Base-by-base conservation (phyloP, 495 filamentous ascomycete species). In the Xylaria sp. region DNA sequence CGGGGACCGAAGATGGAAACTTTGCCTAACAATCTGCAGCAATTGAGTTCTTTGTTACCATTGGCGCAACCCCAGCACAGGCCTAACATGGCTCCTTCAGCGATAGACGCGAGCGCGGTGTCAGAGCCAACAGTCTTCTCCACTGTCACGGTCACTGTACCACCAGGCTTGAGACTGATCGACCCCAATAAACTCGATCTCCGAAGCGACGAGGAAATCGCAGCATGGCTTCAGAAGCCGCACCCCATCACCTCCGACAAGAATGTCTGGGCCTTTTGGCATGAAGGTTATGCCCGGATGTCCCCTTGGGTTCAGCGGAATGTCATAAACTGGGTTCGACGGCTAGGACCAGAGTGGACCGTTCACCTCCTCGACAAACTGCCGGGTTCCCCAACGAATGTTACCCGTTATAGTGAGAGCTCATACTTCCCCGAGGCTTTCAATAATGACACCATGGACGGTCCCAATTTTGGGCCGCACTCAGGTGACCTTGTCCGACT, bases 241-340 rank as follows among this genome's bases (percentile, higher is more conserved):
- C 75, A 77, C 31, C 76, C 78, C 17, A 69, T 82, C 46, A 79
- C 75, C n/a, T 81, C 76, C 24, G 82, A 83, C 53, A 83, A 81
- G 72, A 85, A 85, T 69, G 71, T 85, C 43, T 85, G 82, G 82
- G 75, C 80, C 5, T 84, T 75, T 71, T 84, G 82, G 82, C 76
- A 83, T 68, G 65, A 74, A 3, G 82, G 82, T 0, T 76, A 80
- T 43, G 35, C 37, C 15, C 37, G 73, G 12, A 67, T 72, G 70
- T 7, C 64, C 7, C 70, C 70, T 43, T 85, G 81, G 81, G 75
- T 77, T 57, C 78, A 77, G 43, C 73, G 79, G 14, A 83, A 82
- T 67, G 68, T 80, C 64, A 77, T 80, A 71, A 74, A 74, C 35
- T 80, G 79, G 79, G 76, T 78, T 33, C 74, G 79, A 9, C 72